Percentiles rank a stretch among this genome's conserved stretches.
phyloP scores from a whole-genome alignment of 139 green algal genomes.

The Ettlia oleoabundans region DNA sequence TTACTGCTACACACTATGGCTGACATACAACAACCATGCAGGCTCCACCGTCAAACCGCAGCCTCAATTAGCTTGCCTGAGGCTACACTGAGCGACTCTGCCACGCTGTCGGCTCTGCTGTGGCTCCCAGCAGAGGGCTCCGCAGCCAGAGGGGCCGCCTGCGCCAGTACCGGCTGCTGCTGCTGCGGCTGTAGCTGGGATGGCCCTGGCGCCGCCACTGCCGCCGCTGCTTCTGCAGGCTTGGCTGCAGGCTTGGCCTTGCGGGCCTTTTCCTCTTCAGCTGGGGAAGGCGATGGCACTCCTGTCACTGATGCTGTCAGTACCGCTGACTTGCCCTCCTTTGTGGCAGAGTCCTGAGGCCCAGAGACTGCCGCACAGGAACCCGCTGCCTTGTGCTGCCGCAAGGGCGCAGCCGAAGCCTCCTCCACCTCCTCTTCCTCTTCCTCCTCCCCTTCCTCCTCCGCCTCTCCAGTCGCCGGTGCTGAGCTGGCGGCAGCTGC shows the following conservation, averaged over 20 bases:
- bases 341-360: no score
- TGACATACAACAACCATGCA: neutral
- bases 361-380: no score
- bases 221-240: no score
- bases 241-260: constrained; percentile 9
- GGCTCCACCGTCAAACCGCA: neutral
- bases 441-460: neutral
- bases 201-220: no score
- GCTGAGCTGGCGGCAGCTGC: neutral
- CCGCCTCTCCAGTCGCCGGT: neutral
- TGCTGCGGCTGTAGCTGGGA: no score
- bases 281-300: no score
- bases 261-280: no score
- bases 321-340: no score
- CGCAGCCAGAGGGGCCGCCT: neutral
- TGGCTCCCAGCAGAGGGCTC: neutral
- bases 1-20: no score
- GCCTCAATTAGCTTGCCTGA: constrained; percentile 1
- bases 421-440: neutral
- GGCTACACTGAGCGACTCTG: constrained; percentile 5
- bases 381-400: no score
- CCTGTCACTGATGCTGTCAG: no score
- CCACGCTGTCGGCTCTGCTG: constrained; percentile 12
- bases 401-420: neutral
- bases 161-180: no score